Percentiles rank a stretch among this genome's conserved stretches.
These are phyloP conservation scores for Alisma plantagoaquatica DNA, from an alignment of 106 monocot species.

Conservation along the genomic window DNA sequence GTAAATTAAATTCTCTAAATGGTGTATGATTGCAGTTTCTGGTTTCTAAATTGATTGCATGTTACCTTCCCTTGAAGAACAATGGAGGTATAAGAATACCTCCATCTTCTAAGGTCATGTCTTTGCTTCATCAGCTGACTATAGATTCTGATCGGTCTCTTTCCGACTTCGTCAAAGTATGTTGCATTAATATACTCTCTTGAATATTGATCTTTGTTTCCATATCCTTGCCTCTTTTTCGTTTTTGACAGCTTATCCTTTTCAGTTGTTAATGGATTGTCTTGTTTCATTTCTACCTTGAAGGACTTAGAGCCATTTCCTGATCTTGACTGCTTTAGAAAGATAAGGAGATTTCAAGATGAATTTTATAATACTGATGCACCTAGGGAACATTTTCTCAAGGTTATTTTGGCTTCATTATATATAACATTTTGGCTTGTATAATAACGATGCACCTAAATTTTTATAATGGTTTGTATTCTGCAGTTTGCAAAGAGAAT, in stretches of 20 bases:
- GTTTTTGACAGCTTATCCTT: not conserved
- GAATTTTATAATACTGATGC: constrained; percentile 44
- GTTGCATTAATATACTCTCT: not conserved
- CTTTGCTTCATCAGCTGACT: constrained; percentile 68
- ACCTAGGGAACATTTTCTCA: constrained; percentile 75
- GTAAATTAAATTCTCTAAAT: no score
- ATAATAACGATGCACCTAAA: no score
- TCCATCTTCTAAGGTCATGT: constrained; percentile 43
- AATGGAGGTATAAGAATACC: constrained; percentile 1
- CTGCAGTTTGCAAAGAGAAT: not conserved
- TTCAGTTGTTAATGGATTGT: not conserved
- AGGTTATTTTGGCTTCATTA: constrained; percentile 23
- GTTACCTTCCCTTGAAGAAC: constrained; percentile 36
- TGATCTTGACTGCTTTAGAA: constrained; percentile 46
- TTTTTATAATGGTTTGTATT: no score
- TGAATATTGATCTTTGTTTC: no score
- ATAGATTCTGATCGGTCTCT: constrained; percentile 67
- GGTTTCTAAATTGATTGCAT: constrained; percentile 81
- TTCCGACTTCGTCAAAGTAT: constrained; percentile 66
- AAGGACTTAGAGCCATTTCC: constrained; percentile 96
- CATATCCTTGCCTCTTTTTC: no score
- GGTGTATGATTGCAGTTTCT: constrained; percentile 39
- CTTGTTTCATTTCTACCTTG: not conserved
- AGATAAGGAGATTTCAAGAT: constrained; percentile 54
- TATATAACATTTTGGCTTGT: not conserved